Percentiles rank a stretch among this genome's conserved stretches.
Conservation (phyloP, 495 filamentous ascomycete genomes). For the Cryomyces antarcticus region DNA sequence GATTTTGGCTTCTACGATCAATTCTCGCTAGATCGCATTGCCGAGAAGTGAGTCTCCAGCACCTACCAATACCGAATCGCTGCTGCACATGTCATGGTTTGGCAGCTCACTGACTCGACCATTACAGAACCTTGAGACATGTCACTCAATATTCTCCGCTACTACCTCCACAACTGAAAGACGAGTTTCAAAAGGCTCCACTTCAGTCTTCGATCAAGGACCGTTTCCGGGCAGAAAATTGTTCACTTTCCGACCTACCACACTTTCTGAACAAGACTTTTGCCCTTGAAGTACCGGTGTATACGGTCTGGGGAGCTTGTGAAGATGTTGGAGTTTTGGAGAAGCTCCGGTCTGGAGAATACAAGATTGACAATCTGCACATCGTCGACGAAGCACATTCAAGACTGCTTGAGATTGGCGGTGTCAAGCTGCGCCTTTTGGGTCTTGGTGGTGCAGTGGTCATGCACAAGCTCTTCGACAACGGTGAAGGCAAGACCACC, state of each 20-base stretch:
- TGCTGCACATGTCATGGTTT: not conserved
- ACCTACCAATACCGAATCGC: constrained; percentile 2
- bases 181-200: constrained; percentile 48
- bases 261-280: constrained; percentile 71
- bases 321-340: constrained; percentile 96
- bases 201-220: constrained; percentile 54
- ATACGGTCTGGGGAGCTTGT: constrained; percentile 97
- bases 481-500: constrained; percentile 91
- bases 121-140: constrained; percentile 75
- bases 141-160: constrained; percentile 96
- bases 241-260: constrained; percentile 91
- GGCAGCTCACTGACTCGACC: not conserved
- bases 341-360: constrained; percentile 94
- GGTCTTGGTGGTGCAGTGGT: constrained; percentile 93
- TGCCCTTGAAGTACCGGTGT: constrained; percentile 87
- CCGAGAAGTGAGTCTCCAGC: constrained; percentile 62
- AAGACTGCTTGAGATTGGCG: constrained; percentile 78
- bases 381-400: constrained; percentile 98
- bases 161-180: constrained; percentile 71
- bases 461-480: constrained; percentile 99
- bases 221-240: constrained; percentile 54
- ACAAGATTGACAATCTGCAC: constrained; percentile 92
- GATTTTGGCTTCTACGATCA: constrained; percentile 99
- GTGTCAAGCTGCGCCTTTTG: constrained; percentile 85
- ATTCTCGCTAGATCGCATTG: constrained; percentile 85